These are phyloP conservation scores for Mycena olivaceomarginata DNA, from an alignment of 768 basidiomycete genomes.

Conservation along the genomic window DNA sequence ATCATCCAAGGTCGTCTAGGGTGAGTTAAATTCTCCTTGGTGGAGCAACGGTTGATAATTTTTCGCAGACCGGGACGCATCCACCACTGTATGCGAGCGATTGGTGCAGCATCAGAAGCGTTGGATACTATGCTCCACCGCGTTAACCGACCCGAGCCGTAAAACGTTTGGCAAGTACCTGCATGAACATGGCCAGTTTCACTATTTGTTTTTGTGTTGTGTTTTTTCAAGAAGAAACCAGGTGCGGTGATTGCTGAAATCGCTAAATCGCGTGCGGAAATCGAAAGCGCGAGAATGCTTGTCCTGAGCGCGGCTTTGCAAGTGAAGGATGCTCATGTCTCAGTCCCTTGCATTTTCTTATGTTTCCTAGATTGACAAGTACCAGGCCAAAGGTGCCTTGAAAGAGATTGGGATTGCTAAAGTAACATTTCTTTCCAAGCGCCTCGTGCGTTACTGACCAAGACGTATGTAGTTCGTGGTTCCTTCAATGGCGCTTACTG, in stretches of 20 bases:
- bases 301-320: conserved; percentile 95
- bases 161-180: conserved; percentile 97
- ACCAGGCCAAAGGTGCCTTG: conserved; percentile 94
- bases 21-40: conserved; percentile 59
- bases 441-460: not conserved
- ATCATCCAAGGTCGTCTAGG: conserved; percentile 98
- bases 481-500: conserved; percentile 90
- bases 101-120: conserved; percentile 90
- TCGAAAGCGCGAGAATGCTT: conserved; percentile 90
- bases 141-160: conserved; percentile 93
- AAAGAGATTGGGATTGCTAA: conserved; percentile 99
- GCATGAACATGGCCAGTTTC: conserved; percentile 87
- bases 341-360: not conserved
- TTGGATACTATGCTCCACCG: conserved; percentile 92
- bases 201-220: not conserved
- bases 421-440: conserved; percentile 63
- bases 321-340: conserved; percentile 57
- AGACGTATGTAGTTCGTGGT: conserved; percentile 86
- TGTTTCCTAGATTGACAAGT: conserved; percentile 85
- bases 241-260: conserved; percentile 94
- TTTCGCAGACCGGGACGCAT: conserved; percentile 89
- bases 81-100: conserved; percentile 98
- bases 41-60: not conserved
- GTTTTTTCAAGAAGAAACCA: conserved; percentile 49
- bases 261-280: conserved; percentile 94